These are phyloP conservation scores for Pseudopithomyces maydicus DNA, from an alignment of 2,329 filamentous ascomycete genomes.

Conservation along the genomic window DNA sequence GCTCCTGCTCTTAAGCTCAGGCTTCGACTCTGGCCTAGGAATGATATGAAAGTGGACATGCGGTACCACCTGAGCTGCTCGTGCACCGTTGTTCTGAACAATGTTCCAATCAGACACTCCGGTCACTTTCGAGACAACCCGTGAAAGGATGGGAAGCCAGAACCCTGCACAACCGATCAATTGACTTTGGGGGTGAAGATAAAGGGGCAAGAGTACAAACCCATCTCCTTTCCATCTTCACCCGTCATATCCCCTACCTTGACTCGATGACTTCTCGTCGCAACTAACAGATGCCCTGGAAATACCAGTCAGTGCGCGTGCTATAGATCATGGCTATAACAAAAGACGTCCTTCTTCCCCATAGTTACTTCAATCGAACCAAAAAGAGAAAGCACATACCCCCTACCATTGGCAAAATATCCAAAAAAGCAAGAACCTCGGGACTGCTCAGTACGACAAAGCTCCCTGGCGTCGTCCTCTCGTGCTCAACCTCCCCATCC, in stretches of 20 bases:
- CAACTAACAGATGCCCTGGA: slow-evolving; percentile 73
- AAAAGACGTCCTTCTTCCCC: background rate
- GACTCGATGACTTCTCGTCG: slow-evolving; percentile 74
- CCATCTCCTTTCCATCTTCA: slow-evolving; percentile 69
- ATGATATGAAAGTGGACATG: slow-evolving; percentile 97
- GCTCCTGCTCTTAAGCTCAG: slow-evolving; percentile 62
- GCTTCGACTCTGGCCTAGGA: slow-evolving; percentile 67
- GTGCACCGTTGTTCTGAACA: slow-evolving; percentile 91
- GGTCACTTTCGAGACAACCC: slow-evolving; percentile 70
- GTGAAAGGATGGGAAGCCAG: slow-evolving; percentile 72
- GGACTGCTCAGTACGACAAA: slow-evolving; percentile 78
- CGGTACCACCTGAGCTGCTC: slow-evolving; percentile 88
- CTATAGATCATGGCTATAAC: background rate
- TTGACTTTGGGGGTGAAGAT: background rate
- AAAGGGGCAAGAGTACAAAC: slow-evolving; percentile 45
- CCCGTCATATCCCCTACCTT: slow-evolving; percentile 75
- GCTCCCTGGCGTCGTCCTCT: slow-evolving; percentile 45
- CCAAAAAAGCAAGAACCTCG: slow-evolving; percentile 82
- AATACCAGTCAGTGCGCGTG: background rate
- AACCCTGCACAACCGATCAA: slow-evolving; percentile 42
- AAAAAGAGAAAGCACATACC: slow-evolving; percentile 51
- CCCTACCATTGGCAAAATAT: slow-evolving; percentile 84
- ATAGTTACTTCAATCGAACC: background rate
- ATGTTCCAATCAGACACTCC: slow-evolving; percentile 90
- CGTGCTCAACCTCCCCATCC: slow-evolving; percentile 24